Conservation (phyloP, 441 rosid species). For the Rhodomyrtus psidioides region DNA sequence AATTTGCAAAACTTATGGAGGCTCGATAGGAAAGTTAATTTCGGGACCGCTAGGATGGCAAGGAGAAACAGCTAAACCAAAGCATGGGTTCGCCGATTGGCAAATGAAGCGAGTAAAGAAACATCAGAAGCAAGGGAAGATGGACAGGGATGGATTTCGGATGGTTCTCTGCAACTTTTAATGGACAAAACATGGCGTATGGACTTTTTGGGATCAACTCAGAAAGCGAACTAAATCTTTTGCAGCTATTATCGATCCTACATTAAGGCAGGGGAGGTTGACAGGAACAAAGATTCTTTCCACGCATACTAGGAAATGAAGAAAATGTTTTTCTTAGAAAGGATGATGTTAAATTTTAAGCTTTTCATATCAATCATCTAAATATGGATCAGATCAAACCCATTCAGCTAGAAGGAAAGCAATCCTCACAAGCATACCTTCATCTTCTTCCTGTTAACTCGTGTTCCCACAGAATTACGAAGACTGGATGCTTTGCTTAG, state of each 20-base stretch:
- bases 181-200: background rate
- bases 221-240: background rate
- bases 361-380: background rate
- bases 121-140: background rate
- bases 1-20: background rate
- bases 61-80: background rate
- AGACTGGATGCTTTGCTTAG: slow-evolving; percentile 24
- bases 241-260: background rate
- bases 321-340: background rate
- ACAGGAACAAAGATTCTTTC: background rate
- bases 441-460: slow-evolving; percentile 58
- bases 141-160: background rate
- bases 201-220: background rate
- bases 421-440: slow-evolving; percentile 25
- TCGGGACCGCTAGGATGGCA: background rate
- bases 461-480: slow-evolving; percentile 32
- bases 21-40: background rate
- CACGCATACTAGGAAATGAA: background rate
- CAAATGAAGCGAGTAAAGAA: background rate
- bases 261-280: background rate
- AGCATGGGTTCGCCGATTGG: background rate
- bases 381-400: background rate
- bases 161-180: background rate
- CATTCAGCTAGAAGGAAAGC: background rate
- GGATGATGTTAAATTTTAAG: background rate